Evolutionary conservation across 495 filamentous ascomycete genomes (phyloP), one percentile per base, ranked within the genome.

Genomic region (Hypoxylon intermedium): DNA sequence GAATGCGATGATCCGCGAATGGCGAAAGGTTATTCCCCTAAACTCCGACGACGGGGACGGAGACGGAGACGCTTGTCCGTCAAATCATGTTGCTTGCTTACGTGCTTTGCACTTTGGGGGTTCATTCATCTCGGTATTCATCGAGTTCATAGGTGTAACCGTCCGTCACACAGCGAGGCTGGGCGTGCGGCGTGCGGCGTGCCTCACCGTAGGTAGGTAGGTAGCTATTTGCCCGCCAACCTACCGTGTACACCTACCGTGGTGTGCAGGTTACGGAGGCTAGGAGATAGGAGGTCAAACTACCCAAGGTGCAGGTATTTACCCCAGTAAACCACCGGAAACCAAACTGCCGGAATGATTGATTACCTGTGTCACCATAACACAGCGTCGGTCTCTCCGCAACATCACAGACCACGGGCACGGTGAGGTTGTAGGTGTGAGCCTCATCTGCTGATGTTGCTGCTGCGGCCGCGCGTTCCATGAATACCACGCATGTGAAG

Each of bases 351-450:
- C 24, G 19, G 38, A 43, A 47, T 60, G 46, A 42, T 18, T 3
- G 24, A 42, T 15, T 46, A 48, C 13, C 9, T 15, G 42, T 60
- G 53, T 42, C 41, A 53, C 62, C 37, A 46, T 53, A 21, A 40
- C 58, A 62, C 63, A 34, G 40, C 42, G 33, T 57, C 58, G 53
- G 58, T 50, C 42, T 44, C 58, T 58, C 63, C 63, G 58, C 58
- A 62, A 44, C 52, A 45, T 51, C 21, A 23, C 26, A 47, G 38
- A 15, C 13, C 20, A 21, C 20, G 13, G 34, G 41, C 34, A 5
- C 20, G 13, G 52, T 57, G 41, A 38, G 13, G 18, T 18, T 19
- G 6, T 30, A 28, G 47, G 33, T 44, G 24, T 40, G 63, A 66
- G 58, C 58, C 58, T 61, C 53, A 54, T 13, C n/a, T 33, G 2